Percentiles rank a stretch among this genome's conserved stretches.
Evolutionary conservation across 2,329 filamentous ascomycete species (phyloP).

Genomic region (Talaromyces rugulosus): DNA sequence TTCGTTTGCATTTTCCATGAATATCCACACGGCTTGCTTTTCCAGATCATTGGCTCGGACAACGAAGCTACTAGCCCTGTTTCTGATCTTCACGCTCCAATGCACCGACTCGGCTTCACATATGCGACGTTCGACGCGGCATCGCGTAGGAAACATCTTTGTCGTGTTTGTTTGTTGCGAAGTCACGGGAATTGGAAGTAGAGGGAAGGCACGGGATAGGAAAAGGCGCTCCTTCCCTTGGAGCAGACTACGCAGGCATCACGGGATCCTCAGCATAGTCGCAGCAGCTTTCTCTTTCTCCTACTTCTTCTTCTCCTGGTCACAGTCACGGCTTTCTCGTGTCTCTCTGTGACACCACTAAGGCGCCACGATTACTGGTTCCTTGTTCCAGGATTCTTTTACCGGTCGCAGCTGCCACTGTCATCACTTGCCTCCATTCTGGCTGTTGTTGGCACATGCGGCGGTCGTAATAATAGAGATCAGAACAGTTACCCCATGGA

Average conservation of each 20-base stretch:
- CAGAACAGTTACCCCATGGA: background rate
- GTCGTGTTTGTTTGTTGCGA: background rate
- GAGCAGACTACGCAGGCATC: background rate
- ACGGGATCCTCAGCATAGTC: background rate
- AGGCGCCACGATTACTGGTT: background rate
- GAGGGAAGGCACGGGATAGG: background rate
- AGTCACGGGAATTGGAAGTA: background rate
- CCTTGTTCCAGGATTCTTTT: background rate
- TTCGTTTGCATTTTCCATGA: background rate
- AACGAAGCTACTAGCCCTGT: background rate
- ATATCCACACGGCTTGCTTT: background rate
- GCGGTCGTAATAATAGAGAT: background rate
- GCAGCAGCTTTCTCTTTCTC: background rate
- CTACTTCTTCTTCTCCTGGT: background rate
- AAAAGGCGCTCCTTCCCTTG: background rate
- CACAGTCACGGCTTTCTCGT: background rate
- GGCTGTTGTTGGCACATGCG: background rate
- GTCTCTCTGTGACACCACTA: background rate
- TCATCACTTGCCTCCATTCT: background rate
- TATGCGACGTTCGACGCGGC: background rate
- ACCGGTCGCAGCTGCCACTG: background rate
- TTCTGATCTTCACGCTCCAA: background rate
- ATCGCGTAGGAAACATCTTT: background rate
- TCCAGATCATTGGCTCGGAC: background rate
- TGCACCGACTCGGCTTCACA: background rate